These are phyloP conservation scores for Cyamopsis tetragonoloba DNA, from an alignment of 306 rosid species.

Conservation along the genomic window DNA sequence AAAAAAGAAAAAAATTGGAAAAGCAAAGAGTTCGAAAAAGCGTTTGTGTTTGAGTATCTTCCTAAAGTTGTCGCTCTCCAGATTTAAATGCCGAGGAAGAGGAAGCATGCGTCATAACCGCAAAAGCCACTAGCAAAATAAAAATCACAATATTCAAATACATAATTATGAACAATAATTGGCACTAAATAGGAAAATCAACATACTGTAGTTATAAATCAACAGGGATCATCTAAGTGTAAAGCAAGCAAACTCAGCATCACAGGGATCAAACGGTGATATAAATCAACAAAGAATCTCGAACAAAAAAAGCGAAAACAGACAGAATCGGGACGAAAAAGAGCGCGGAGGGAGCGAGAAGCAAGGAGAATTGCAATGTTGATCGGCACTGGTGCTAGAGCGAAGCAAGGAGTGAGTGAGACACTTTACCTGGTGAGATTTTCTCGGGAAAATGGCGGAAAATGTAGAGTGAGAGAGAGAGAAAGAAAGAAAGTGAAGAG, in stretches of 20 bases:
- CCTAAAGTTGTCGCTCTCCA: background rate
- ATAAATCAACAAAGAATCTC: conserved; percentile 10
- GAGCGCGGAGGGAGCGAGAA: background rate
- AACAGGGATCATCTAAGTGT: background rate
- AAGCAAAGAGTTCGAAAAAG: background rate
- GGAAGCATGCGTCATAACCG: background rate
- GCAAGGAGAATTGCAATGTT: conserved; percentile 16
- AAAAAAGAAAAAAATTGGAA: background rate
- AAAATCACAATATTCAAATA: background rate
- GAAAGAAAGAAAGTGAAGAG: background rate
- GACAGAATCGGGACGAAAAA: background rate
- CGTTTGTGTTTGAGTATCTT: background rate
- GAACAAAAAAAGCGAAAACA: background rate
- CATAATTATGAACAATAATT: background rate
- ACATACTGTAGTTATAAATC: background rate
- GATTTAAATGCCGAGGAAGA: background rate
- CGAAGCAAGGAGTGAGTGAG: conserved; percentile 5
- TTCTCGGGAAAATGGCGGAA: conserved; percentile 43
- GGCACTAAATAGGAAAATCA: background rate
- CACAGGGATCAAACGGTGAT: conserved; percentile 36
- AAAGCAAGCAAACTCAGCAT: conserved; percentile 20
- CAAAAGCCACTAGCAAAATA: background rate
- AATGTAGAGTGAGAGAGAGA: conserved; percentile 16
- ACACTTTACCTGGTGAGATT: conserved; percentile 38
- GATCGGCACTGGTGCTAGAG: background rate